A percentile compares a stretch with the other conserved stretches of the same genome.
These are phyloP conservation scores for Phytophthora tentaculata DNA, from an alignment of 352 stramenopile species.

Conservation along the genomic window DNA sequence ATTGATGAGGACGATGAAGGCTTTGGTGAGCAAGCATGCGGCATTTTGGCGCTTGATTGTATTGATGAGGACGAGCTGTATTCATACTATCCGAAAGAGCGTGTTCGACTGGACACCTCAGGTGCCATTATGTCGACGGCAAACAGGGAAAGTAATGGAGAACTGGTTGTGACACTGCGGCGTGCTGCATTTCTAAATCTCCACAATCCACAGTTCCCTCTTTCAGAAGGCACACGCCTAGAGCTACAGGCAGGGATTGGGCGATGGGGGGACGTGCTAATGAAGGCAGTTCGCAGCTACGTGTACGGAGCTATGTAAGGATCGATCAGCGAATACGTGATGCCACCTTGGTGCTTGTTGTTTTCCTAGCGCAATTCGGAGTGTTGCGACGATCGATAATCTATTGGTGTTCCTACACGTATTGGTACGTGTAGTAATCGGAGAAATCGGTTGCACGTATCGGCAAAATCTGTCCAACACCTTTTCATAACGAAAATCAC, in stretches of 20 bases:
- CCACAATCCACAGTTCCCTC: constrained; percentile 25
- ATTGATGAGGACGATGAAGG: constrained; percentile 22
- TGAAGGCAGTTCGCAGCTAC: constrained; percentile 39
- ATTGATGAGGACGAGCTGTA: constrained; percentile 38
- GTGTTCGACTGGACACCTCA: constrained; percentile 26
- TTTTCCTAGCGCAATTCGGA: too few species aligned
- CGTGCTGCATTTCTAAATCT: constrained; percentile 34
- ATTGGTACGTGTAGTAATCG: too few species aligned
- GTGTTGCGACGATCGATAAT: too few species aligned
- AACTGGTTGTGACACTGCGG: constrained; percentile 38
- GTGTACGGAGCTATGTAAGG: constrained; percentile 23
- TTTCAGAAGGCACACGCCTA: constrained; percentile 15
- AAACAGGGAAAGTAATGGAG: neutral
- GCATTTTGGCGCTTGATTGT: constrained; percentile 28
- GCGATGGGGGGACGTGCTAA: constrained; percentile 36
- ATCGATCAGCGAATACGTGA: neutral
- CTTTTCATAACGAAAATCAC: too few species aligned
- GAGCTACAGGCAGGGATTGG: constrained; percentile 34
- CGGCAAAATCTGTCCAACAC: too few species aligned
- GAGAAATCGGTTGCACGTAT: too few species aligned
- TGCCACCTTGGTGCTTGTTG: too few species aligned
- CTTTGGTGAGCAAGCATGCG: constrained; percentile 21
- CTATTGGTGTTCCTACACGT: too few species aligned
- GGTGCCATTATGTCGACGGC: constrained; percentile 26
- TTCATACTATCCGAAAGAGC: constrained; percentile 22